Conservation (phyloP, 2,329 filamentous ascomycete species). For the Penicillium capsulatum region DNA sequence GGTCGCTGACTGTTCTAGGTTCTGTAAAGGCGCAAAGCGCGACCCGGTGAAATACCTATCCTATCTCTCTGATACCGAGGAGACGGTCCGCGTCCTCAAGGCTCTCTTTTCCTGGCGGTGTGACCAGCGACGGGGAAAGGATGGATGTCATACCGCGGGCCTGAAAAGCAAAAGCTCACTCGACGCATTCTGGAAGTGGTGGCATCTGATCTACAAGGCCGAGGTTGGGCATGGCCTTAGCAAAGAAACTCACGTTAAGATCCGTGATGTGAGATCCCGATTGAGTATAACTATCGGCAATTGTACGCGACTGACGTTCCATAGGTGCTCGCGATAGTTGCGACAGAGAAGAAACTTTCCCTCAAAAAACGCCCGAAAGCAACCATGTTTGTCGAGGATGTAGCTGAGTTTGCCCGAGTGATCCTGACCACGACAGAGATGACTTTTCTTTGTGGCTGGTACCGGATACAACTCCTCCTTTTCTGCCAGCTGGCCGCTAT, state of each 20-base stretch:
- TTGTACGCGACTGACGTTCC: slow-evolving; percentile 5
- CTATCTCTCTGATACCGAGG: slow-evolving; percentile 6
- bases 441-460: slow-evolving; percentile 28
- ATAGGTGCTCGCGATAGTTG: slow-evolving; percentile 25
- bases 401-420: slow-evolving; percentile 29
- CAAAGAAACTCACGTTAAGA: slow-evolving; percentile 1
- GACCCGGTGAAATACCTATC: slow-evolving; percentile 13
- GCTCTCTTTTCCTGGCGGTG: slow-evolving; percentile 20
- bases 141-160: slow-evolving; percentile 11
- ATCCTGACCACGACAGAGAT: slow-evolving; percentile 31
- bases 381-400: slow-evolving; percentile 33
- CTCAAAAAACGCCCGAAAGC: slow-evolving; percentile 20
- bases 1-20: not conserved
- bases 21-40: not conserved
- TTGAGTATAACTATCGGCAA: not conserved
- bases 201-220: slow-evolving; percentile 8
- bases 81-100: slow-evolving; percentile 1
- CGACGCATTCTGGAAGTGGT: slow-evolving; percentile 10
- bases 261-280: slow-evolving; percentile 6
- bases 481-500: slow-evolving; percentile 29
- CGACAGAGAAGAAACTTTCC: slow-evolving; percentile 23
- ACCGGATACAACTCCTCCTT: slow-evolving; percentile 22
- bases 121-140: slow-evolving; percentile 18
- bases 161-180: slow-evolving; percentile 9
- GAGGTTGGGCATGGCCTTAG: slow-evolving; percentile 18